Evolutionary conservation across 495 filamentous ascomycete species (phyloP).

Genomic region (Xylaria bambusicola): DNA sequence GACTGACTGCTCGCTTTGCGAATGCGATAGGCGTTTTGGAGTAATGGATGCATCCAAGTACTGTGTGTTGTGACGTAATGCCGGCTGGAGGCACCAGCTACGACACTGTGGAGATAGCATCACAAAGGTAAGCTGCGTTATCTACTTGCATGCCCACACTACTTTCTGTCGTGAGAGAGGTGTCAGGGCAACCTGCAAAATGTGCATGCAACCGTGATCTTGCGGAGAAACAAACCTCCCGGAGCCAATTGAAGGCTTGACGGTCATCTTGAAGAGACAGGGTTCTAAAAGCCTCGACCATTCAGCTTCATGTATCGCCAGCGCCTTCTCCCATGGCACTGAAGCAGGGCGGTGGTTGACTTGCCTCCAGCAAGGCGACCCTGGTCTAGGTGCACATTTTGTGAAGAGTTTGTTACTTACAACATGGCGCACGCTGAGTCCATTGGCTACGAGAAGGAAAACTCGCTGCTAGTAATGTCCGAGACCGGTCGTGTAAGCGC

Average conservation of each 20-base stretch:
- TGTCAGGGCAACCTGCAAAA: constrained; percentile 4
- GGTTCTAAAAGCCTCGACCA: constrained; percentile 10
- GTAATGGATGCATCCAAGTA: background rate
- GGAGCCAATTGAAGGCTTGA: background rate
- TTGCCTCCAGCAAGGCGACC: constrained; percentile 18
- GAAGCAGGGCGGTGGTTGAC: constrained; percentile 19
- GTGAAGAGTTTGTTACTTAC: background rate
- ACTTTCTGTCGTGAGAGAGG: background rate
- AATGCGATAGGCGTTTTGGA: constrained; percentile 11
- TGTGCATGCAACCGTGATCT: constrained; percentile 7
- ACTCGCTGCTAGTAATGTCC: background rate
- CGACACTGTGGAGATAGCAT: background rate
- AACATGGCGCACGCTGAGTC: background rate
- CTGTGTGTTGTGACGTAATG: constrained; percentile 8
- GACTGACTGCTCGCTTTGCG: constrained; percentile 21
- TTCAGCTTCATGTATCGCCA: constrained; percentile 14
- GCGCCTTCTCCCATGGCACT: constrained; percentile 9
- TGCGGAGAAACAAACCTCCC: constrained; percentile 13
- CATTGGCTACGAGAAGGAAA: background rate
- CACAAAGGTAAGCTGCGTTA: constrained; percentile 6
- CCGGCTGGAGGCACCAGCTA: background rate
- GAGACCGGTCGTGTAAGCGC: background rate
- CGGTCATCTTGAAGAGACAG: background rate
- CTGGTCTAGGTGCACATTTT: constrained; percentile 1
- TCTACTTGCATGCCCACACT: background rate